Evolutionary conservation across 1,284 basidiomycete species (phyloP), one percentile per base, ranked within the genome.

Genomic region (Trichosporon sp.): DNA sequence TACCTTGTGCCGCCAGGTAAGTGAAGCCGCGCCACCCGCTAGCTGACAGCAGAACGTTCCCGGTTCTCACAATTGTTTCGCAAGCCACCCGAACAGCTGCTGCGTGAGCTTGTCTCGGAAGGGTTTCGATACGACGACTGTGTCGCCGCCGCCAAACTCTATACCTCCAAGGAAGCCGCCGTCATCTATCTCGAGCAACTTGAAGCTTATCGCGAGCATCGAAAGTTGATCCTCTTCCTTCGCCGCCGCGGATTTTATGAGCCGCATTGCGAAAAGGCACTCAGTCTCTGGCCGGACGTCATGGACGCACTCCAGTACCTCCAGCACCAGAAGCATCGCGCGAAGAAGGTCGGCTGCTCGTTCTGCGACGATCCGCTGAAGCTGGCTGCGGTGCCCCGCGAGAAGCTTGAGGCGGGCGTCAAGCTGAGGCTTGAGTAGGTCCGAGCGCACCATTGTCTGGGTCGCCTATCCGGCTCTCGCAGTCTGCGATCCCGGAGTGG

Each of bases 101-200:
- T 54, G 25, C 27, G 25, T 16, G 49, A 54, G 16, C 49, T 54
- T 16, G 49, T 54, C 16, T 5, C 16, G 2, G 25, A 29, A 7
- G 49, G 49, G 27, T 54, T 54, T 10, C 49, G 25, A 10, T 54
- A 54, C 49, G 49, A 54, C 49, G 49, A 54, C 49, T 54, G 49
- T 27, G 25, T 31, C 3, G 25, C 49, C 5, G 49, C 49, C 4
- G 49, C 25, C 2, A 16, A n/a, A 2, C 49, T 54, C 4, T 29
- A 54, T 27, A 31, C 25, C 16, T 54, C 49, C 14, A n/a, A 27
- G 9, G 49, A 54, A 16, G 49, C 49, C 3, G 49, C 49, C 1
- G 27, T 29, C 49, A 29, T 54, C 49, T 54, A 54, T 8, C 49
- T 54, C 27, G 49, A 54, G 49, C 25, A 54, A 8, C 27, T 54